Conservation (phyloP, 176 grass and related monocot species). For the Oryza officinalis region DNA sequence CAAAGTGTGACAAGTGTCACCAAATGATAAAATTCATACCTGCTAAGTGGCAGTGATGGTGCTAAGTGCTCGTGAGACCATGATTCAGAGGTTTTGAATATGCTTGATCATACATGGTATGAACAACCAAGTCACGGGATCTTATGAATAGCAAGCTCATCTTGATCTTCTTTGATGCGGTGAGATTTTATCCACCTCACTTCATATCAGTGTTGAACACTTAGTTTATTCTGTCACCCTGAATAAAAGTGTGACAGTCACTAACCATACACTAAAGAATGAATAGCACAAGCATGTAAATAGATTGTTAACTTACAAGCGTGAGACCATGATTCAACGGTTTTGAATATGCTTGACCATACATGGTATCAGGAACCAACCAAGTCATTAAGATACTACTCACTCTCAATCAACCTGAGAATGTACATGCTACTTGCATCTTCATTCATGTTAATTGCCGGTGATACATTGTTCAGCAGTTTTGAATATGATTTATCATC, state of each 20-base stretch:
- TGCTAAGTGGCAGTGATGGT: not conserved
- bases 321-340: not conserved
- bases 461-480: not conserved
- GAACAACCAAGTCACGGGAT: too few relatives aligned
- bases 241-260: too few relatives aligned
- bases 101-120: not conserved
- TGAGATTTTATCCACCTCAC: too few relatives aligned
- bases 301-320: too few relatives aligned
- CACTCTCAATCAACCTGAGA: not conserved
- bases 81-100: not conserved
- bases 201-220: too few relatives aligned
- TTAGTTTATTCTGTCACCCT: too few relatives aligned
- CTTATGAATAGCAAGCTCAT: too few relatives aligned
- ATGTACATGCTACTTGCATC: conserved; percentile 49
- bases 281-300: too few relatives aligned
- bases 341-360: conserved; percentile 1
- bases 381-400: not conserved
- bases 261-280: too few relatives aligned
- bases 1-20: not conserved
- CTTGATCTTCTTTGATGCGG: too few relatives aligned
- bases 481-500: too few relatives aligned
- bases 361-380: not conserved
- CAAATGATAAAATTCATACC: not conserved
- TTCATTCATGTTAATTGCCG: conserved; percentile 12
- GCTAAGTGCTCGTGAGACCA: not conserved